Evolutionary conservation across 768 basidiomycete genomes (phyloP).

Genomic region (Tulasnella sp.): DNA sequence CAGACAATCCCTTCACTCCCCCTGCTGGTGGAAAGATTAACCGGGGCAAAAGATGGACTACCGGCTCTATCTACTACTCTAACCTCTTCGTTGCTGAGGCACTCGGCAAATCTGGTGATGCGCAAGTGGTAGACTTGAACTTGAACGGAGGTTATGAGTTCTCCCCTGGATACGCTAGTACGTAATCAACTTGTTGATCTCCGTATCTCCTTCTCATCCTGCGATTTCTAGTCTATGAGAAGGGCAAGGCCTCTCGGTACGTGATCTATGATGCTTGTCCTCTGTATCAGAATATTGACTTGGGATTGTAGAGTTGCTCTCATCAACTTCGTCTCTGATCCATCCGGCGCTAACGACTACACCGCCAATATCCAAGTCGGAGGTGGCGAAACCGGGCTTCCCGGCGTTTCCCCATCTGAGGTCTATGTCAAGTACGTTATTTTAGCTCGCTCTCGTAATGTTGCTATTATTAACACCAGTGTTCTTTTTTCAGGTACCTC

Average conservation of each 20-base stretch:
- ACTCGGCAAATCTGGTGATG: slow-evolving; percentile 32
- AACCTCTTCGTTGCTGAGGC: slow-evolving; percentile 35
- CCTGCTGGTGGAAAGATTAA: slow-evolving; percentile 35
- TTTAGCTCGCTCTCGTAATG: neutral
- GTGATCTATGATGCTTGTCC: slow-evolving; percentile 25
- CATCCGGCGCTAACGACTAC: slow-evolving; percentile 30
- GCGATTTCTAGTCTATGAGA: slow-evolving; percentile 12
- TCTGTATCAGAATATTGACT: too few relatives aligned
- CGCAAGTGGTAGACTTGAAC: slow-evolving; percentile 34
- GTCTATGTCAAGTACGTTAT: slow-evolving; percentile 24
- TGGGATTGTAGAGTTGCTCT: slow-evolving; percentile 34
- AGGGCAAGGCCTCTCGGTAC: slow-evolving; percentile 1
- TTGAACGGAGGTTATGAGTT: slow-evolving; percentile 30
- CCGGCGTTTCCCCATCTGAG: slow-evolving; percentile 10
- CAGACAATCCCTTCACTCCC: slow-evolving; percentile 36
- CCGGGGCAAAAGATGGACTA: slow-evolving; percentile 31
- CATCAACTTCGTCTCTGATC: slow-evolving; percentile 39
- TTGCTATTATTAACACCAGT: neutral
- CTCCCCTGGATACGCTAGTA: slow-evolving; percentile 39
- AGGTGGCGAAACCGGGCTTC: slow-evolving; percentile 20
- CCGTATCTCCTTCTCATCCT: too few relatives aligned
- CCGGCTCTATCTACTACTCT: slow-evolving; percentile 38
- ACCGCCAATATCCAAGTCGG: slow-evolving; percentile 28
- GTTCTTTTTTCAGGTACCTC: slow-evolving; percentile 20
- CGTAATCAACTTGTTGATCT: too few relatives aligned